Base-by-base conservation (phyloP, 306 rosid species). In the Castanea mollissima region DNA sequence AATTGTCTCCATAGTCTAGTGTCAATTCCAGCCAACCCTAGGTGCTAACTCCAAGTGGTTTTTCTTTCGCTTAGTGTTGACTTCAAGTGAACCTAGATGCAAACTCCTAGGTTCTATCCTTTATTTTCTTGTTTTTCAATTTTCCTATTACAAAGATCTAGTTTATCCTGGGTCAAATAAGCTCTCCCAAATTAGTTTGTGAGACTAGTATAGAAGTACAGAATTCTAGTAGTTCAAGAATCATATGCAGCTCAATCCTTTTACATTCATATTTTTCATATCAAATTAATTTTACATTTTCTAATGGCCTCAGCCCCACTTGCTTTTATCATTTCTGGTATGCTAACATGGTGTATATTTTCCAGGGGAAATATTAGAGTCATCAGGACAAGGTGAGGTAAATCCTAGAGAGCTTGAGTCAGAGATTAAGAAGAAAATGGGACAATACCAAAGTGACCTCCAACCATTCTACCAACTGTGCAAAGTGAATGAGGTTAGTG, bases 291-390 rank as follows among this genome's bases (percentile, higher is more conserved):
- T 75, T 59, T 10, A 44, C 51, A 4, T 2, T 21, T 44, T 21
- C 4, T 18, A 35, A 21, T 20, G 65, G 2, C 27, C 65, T 59
- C 32, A 59, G 6, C 31, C 10, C 14, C 27, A 59, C 14, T 21
- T 19, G 9, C 65, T 59, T 20, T 21, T 59, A 59, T 59, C 16
- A 29, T 59, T 59, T 23, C 10, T 21, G 65, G 69, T 18, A 8
- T 12, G 20, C 20, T 55, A 72, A 58, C 3, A 73, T 19, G 52
- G 14, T 4, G 1, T 58, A 23, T 31, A 10, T 52, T 68, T 38
- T 52, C 58, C 44, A 74, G 82, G 76, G 73, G 62, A 74, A 76
- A 69, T 73, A 69, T 14, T 58, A 69, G 80, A 74, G 14, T 73
- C 69, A 44, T 3, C 15, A 14, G 76, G 77, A 21, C 65, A 58